A percentile compares a stretch with the other conserved stretches of the same genome.
phyloP scores from a whole-genome alignment of 352 stramenopile genomes.

The Phytopythium helicoides region DNA sequence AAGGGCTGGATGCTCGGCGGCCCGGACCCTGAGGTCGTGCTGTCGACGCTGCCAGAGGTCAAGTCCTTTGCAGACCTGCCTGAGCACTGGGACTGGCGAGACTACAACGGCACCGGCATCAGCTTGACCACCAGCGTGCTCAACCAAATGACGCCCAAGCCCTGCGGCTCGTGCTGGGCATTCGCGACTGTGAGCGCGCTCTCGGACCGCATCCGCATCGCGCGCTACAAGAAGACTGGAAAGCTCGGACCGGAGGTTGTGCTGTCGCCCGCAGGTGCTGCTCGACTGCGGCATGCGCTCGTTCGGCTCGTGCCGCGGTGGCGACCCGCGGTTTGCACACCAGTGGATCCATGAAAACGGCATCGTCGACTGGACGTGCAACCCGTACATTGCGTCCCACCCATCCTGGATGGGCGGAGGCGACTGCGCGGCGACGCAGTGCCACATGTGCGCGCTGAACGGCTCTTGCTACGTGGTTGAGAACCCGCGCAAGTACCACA shows the following conservation, averaged over 20 bases:
- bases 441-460: constrained; percentile 57
- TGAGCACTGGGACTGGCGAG: constrained; percentile 71
- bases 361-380: constrained; percentile 80
- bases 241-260: constrained; percentile 54
- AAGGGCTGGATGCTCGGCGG: constrained; percentile 62
- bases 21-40: constrained; percentile 52
- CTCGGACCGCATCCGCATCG: constrained; percentile 80
- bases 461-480: constrained; percentile 57
- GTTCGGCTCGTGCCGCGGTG: constrained; percentile 75
- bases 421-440: constrained; percentile 61
- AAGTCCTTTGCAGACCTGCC: constrained; percentile 61
- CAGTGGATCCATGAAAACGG: constrained; percentile 85
- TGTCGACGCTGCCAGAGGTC: constrained; percentile 39
- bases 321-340: constrained; percentile 76
- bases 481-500: constrained; percentile 61
- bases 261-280: constrained; percentile 64
- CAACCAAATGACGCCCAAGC: constrained; percentile 79
- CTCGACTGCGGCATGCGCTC: constrained; percentile 80
- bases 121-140: constrained; percentile 67
- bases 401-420: constrained; percentile 66
- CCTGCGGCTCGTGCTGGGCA: constrained; percentile 79
- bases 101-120: constrained; percentile 79
- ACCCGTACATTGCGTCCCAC: constrained; percentile 78
- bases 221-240: constrained; percentile 54
- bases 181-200: constrained; percentile 68